phyloP scores from a whole-genome alignment of 2,329 filamentous ascomycete species.

The Penicillium expansum region DNA sequence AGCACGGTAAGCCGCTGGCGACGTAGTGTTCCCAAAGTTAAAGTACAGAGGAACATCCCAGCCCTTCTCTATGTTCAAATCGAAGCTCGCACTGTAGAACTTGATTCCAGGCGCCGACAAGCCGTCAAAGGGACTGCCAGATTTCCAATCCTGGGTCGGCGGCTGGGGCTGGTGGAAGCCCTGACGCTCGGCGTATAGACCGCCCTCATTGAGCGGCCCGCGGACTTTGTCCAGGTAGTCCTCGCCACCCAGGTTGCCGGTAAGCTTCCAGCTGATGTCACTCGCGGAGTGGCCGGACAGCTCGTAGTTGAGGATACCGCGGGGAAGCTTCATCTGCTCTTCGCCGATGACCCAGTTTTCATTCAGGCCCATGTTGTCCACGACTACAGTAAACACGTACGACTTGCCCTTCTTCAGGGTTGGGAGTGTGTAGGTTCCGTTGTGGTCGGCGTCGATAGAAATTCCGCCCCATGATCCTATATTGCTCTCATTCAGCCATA shows the following conservation, averaged over 20 bases:
- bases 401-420: slow-evolving; percentile 50
- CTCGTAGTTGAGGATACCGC: slow-evolving; percentile 52
- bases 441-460: slow-evolving; percentile 50
- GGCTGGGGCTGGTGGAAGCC: slow-evolving; percentile 56
- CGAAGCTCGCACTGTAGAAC: slow-evolving; percentile 54
- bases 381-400: slow-evolving; percentile 65
- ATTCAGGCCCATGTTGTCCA: slow-evolving; percentile 72
- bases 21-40: slow-evolving; percentile 45
- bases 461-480: slow-evolving; percentile 64
- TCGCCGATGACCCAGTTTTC: slow-evolving; percentile 61
- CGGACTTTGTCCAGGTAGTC: slow-evolving; percentile 52
- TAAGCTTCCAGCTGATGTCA: slow-evolving; percentile 54
- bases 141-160: slow-evolving; percentile 37
- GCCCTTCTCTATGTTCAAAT: slow-evolving; percentile 51
- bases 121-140: slow-evolving; percentile 38
- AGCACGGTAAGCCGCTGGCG: slow-evolving; percentile 58
- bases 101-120: slow-evolving; percentile 50
- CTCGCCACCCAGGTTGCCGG: slow-evolving; percentile 58
- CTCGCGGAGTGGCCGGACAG: slow-evolving; percentile 40
- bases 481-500: slow-evolving; percentile 64
- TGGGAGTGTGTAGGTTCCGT: slow-evolving; percentile 57
- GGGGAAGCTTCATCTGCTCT: slow-evolving; percentile 58
- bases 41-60: slow-evolving; percentile 58
- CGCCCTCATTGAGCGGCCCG: slow-evolving; percentile 59
- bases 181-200: slow-evolving; percentile 54